Percentiles rank a stretch among this genome's conserved stretches.
Evolutionary conservation across 2,329 filamentous ascomycete species (phyloP).

Genomic region (Periglandula ipomoeae): DNA sequence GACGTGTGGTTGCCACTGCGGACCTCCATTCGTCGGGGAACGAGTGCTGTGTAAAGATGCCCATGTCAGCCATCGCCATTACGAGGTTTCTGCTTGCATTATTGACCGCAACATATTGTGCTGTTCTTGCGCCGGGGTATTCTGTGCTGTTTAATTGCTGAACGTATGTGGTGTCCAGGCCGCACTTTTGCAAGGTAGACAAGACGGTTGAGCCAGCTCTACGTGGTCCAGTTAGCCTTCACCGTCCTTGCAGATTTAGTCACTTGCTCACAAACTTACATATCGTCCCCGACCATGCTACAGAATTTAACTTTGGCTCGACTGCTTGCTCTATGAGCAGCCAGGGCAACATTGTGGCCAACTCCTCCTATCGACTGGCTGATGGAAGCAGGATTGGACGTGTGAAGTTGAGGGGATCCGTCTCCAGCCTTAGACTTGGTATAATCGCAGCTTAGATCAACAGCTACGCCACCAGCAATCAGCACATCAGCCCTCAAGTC

Average conservation of each 20-base stretch:
- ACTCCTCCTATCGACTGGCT: conserved; percentile 82
- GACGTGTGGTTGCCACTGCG: conserved; percentile 45
- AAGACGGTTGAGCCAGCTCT: conserved; percentile 68
- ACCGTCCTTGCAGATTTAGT: background rate
- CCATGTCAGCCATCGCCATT: conserved; percentile 96
- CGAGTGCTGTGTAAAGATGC: conserved; percentile 56
- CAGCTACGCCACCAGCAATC: conserved; percentile 81
- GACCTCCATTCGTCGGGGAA: conserved; percentile 51
- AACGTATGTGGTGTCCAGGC: conserved; percentile 57
- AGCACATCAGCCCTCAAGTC: conserved; percentile 52
- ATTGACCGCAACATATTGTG: conserved; percentile 88
- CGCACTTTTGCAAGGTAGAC: conserved; percentile 51
- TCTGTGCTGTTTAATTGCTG: conserved; percentile 41
- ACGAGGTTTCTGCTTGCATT: conserved; percentile 73
- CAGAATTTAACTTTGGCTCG: conserved; percentile 58
- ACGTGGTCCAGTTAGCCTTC: background rate
- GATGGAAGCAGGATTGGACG: conserved; percentile 79
- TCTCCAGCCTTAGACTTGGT: conserved; percentile 17
- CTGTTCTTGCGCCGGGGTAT: conserved; percentile 55
- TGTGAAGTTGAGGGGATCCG: conserved; percentile 49
- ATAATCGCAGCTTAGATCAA: conserved; percentile 83
- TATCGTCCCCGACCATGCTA: conserved; percentile 73
- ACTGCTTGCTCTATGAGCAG: conserved; percentile 60
- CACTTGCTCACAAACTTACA: conserved; percentile 34
- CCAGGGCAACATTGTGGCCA: conserved; percentile 82